These are phyloP conservation scores for Rhizodiscina lignyota DNA, from an alignment of 495 filamentous ascomycete species.

Conservation along the genomic window DNA sequence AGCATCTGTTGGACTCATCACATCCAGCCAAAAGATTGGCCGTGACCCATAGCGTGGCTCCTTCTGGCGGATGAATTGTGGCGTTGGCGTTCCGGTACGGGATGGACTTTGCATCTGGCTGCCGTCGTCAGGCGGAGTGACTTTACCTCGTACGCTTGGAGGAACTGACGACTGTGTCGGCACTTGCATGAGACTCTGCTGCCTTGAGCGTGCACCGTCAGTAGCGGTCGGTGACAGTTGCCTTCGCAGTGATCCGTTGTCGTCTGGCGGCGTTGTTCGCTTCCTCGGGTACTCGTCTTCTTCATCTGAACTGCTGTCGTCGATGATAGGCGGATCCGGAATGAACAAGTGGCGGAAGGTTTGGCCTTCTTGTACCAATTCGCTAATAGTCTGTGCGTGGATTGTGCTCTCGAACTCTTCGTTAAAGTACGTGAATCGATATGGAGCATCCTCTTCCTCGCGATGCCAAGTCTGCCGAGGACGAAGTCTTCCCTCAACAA, in stretches of 20 bases:
- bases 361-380: conserved; percentile 59
- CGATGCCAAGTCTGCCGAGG: conserved; percentile 70
- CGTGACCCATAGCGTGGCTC: conserved; percentile 66
- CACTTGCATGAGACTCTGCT: too few species aligned
- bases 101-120: conserved; percentile 2
- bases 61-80: conserved; percentile 20
- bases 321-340: conserved; percentile 49
- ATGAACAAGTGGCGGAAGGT: conserved; percentile 75
- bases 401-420: conserved; percentile 89
- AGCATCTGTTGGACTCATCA: conserved; percentile 72
- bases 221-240: conserved; percentile 2
- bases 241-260: too few species aligned
- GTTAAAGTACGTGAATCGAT: conserved; percentile 96
- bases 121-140: too few species aligned
- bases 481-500: conserved; percentile 74
- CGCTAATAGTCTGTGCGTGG: conserved; percentile 86
- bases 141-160: too few species aligned
- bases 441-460: conserved; percentile 78
- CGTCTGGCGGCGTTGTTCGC: conserved; percentile 2
- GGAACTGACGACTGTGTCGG: too few species aligned
- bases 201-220: too few species aligned
- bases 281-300: conserved; percentile 11
- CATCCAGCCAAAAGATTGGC: conserved; percentile 91
- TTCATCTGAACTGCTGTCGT: conserved; percentile 27
- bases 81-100: conserved; percentile 4